Percentiles rank a stretch among this genome's conserved stretches.
phyloP scores from a whole-genome alignment of 2,329 filamentous ascomycete species.

The Epichloe aotearoae region DNA sequence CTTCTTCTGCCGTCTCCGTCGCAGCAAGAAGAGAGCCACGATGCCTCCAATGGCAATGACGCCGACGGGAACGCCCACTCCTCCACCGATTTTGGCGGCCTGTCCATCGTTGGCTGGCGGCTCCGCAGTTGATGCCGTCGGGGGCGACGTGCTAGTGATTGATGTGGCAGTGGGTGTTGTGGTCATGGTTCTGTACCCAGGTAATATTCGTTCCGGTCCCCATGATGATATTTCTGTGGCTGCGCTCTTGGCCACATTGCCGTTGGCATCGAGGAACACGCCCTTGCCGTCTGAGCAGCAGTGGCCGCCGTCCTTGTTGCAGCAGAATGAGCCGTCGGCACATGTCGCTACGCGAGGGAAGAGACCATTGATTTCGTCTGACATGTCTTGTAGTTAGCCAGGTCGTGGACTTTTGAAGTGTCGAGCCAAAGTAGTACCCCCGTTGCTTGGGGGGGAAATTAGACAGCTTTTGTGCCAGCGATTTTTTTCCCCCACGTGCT shows the following conservation, averaged over 20 bases:
- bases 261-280: slow-evolving; percentile 1
- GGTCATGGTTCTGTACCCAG: neutral
- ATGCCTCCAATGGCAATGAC: neutral
- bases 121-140: neutral
- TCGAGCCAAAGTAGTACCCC: no score
- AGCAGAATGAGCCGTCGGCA: slow-evolving; percentile 2
- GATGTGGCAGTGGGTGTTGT: neutral
- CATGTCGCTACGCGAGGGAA: neutral
- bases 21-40: neutral
- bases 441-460: no score
- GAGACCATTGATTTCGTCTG: neutral
- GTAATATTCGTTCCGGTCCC: neutral
- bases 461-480: no score
- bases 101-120: neutral
- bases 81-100: neutral
- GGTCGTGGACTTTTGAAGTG: no score
- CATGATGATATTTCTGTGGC: neutral
- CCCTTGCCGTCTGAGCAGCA: neutral
- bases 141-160: neutral
- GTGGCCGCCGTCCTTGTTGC: neutral
- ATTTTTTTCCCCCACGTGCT: neutral
- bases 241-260: neutral
- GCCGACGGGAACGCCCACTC: neutral
- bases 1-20: neutral
- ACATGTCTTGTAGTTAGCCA: neutral